Conservation (phyloP, 1,139 yeast species). For the Saccharomycopsis crataegensis region DNA sequence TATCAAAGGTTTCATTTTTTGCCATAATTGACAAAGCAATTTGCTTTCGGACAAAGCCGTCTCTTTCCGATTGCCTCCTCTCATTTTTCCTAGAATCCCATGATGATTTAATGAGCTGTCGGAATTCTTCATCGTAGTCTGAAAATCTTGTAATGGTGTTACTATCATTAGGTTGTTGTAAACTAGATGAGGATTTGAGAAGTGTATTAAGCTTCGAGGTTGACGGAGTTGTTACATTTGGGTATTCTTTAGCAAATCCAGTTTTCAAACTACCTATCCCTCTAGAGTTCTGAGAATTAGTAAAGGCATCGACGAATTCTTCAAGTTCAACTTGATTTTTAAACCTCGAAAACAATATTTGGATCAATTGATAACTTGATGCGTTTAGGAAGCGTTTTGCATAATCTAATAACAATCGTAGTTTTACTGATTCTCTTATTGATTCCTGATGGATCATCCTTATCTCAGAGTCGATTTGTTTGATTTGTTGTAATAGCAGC, state of each 20-base stretch:
- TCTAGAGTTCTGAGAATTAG: background rate
- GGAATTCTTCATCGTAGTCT: conserved; percentile 7
- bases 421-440: conserved; percentile 8
- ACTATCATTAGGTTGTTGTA: conserved; percentile 5
- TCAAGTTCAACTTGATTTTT: background rate
- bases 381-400: conserved; percentile 8
- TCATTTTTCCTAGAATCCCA: background rate
- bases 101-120: background rate
- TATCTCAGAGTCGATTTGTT: background rate
- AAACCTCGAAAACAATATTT: conserved; percentile 2
- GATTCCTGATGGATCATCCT: conserved; percentile 6
- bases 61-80: background rate
- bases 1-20: conserved; percentile 13
- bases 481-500: background rate
- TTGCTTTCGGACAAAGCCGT: background rate
- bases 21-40: conserved; percentile 6
- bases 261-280: background rate
- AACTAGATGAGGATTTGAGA: background rate
- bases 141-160: background rate
- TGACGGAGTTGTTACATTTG: background rate
- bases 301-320: background rate
- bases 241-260: background rate
- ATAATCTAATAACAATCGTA: conserved; percentile 6
- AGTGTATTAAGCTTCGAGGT: background rate
- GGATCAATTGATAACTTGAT: conserved; percentile 8